Base-by-base conservation (phyloP, 2,329 filamentous ascomycete species). In the Epichloe uncinata region DNA sequence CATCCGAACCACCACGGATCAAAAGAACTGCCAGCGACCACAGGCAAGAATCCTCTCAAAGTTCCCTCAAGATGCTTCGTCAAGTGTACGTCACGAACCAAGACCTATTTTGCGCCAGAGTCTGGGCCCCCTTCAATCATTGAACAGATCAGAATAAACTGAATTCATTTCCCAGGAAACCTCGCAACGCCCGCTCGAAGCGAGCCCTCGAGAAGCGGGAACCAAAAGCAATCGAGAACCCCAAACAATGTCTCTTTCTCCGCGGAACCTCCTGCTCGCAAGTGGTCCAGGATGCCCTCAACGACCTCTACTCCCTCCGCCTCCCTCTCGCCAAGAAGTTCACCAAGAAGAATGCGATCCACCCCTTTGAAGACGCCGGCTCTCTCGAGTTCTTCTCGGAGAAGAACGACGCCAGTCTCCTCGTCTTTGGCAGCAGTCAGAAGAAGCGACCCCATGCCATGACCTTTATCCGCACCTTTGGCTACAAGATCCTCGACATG, bases 371-470 rank as follows among this genome's bases (percentile, higher is more conserved):
- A 67, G 89, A 94, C 65, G 73, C 85, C 55, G 75, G 84, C 30
- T 91, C 85, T 48, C 78, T 97, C 57, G 88, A 96, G 69, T 98
- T 98, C 73, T 90, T 98, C 73, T 84, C 85, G 55, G 83, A 90
- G 64, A 98, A 97, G 74, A 98, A 98, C 70, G 93, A 98, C 67
- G 83, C 87, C 61, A 85, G 82, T 43, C 73, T 96, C 45, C 77
- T 96, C 57, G 77, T 93, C 57, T 95, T 95, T 60, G 90, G 84
- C 48, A 83, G 79, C 65, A 85, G 84, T 67, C 87, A 79, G 67
- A 98, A 97, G 77, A 98, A 97, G 77, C 78, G 93, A n/a, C 90
- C 90, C 5, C 89, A 98, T 68, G 84, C 83, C 54, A 66, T 98
- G 60, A 96, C 89, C 0, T 69, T 97, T 43, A 75, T 84, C 40